phyloP scores from a whole-genome alignment of 805 yeast genomes.

The Lachancea quebecensis region DNA sequence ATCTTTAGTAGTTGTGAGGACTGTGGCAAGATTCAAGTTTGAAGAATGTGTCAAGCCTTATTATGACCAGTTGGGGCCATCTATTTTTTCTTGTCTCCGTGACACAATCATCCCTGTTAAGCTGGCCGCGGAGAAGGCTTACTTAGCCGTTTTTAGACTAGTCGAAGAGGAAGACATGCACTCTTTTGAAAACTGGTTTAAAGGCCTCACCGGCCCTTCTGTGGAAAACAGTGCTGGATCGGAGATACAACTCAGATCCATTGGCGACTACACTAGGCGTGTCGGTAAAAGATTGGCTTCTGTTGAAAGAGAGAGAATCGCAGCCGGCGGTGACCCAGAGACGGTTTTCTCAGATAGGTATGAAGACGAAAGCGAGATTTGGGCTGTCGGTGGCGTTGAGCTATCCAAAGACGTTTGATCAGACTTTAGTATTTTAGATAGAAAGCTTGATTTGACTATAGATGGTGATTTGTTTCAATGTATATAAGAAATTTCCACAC shows the following conservation, averaged over 20 bases:
- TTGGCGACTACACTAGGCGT: slow-evolving; percentile 83
- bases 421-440: neutral
- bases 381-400: slow-evolving; percentile 79
- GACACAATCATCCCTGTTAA: slow-evolving; percentile 88
- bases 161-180: slow-evolving; percentile 55
- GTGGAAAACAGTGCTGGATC: slow-evolving; percentile 40
- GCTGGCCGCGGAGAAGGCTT: slow-evolving; percentile 90
- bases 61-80: slow-evolving; percentile 54
- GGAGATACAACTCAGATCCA: slow-evolving; percentile 59
- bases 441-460: neutral
- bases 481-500: slow-evolving; percentile 23
- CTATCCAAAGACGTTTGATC: slow-evolving; percentile 13
- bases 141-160: slow-evolving; percentile 60
- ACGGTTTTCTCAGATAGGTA: slow-evolving; percentile 75
- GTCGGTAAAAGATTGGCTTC: slow-evolving; percentile 81
- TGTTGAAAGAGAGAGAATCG: slow-evolving; percentile 81
- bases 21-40: slow-evolving; percentile 59
- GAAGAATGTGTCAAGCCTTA: slow-evolving; percentile 44
- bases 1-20: slow-evolving; percentile 67
- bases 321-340: slow-evolving; percentile 86
- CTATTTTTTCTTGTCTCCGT: slow-evolving; percentile 75
- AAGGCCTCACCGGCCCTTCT: slow-evolving; percentile 31
- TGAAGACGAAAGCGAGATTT: slow-evolving; percentile 81
- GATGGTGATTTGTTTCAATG: slow-evolving; percentile 6
- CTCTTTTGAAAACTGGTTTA: slow-evolving; percentile 61